Evolutionary conservation across 352 stramenopile species (phyloP).

Genomic region (Globisporangium carolinianum): DNA sequence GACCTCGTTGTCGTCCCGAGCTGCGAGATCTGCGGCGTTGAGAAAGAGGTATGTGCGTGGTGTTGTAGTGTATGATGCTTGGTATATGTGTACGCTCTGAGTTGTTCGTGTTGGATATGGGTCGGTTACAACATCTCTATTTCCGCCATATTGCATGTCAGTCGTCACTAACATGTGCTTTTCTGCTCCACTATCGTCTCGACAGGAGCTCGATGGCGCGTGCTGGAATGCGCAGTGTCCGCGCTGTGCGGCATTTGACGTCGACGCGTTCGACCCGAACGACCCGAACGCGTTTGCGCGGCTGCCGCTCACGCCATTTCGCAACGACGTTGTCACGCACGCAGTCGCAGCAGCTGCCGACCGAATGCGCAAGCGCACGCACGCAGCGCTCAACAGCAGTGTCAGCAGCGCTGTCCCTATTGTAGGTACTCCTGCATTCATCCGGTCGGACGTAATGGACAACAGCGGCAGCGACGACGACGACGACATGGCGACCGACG

Average conservation of each 20-base stretch:
- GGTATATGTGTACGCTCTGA: no score
- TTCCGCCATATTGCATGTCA: no score
- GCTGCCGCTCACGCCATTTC: constrained; percentile 44
- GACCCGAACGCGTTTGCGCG: constrained; percentile 40
- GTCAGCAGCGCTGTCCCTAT: background rate
- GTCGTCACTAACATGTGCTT: no score
- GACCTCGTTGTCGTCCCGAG: constrained; percentile 65
- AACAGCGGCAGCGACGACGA: constrained; percentile 11
- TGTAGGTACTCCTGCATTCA: no score
- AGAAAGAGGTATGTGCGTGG: constrained; percentile 58
- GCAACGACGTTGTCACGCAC: constrained; percentile 45
- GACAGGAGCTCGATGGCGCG: constrained; percentile 44
- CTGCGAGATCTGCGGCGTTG: constrained; percentile 76
- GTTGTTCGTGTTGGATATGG: background rate
- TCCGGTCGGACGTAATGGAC: background rate
- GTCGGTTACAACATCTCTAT: no score
- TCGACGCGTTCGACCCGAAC: constrained; percentile 38
- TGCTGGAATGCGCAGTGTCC: constrained; percentile 81
- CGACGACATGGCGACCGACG: constrained; percentile 9
- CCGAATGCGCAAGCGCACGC: constrained; percentile 45
- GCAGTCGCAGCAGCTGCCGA: constrained; percentile 25
- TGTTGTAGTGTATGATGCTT: no score
- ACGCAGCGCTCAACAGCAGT: constrained; percentile 6
- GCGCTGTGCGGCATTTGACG: constrained; percentile 58
- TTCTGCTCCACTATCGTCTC: no score